These are phyloP conservation scores for Cytospora mali DNA, from an alignment of 2,329 filamentous ascomycete genomes.

Conservation along the genomic window DNA sequence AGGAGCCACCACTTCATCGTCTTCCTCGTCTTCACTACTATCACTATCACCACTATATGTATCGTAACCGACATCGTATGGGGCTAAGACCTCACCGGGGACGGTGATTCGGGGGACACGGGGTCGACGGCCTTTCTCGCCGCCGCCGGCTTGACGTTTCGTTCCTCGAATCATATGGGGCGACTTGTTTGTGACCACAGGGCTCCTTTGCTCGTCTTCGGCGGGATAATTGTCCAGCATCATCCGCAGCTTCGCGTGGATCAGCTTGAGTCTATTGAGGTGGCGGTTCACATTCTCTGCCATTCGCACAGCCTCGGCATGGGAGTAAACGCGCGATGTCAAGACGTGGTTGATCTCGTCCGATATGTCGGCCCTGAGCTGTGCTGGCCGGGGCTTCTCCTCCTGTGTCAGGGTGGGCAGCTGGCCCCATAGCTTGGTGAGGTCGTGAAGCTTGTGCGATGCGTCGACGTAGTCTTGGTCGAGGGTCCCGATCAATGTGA, in stretches of 20 bases:
- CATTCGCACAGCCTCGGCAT: slow-evolving; percentile 66
- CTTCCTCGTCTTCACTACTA: slow-evolving; percentile 55
- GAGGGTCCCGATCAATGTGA: slow-evolving; percentile 67
- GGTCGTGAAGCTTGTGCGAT: slow-evolving; percentile 56
- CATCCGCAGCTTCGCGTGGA: slow-evolving; percentile 59
- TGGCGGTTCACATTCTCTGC: slow-evolving; percentile 65
- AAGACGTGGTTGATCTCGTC: slow-evolving; percentile 57
- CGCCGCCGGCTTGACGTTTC: slow-evolving; percentile 46
- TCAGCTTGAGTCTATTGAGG: slow-evolving; percentile 60
- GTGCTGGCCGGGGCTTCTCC: slow-evolving; percentile 50
- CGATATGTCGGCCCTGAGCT: slow-evolving; percentile 63
- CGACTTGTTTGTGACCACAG: slow-evolving; percentile 53
- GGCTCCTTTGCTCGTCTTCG: slow-evolving; percentile 53
- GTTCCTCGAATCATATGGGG: slow-evolving; percentile 53
- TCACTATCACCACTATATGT: slow-evolving; percentile 57
- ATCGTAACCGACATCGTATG: slow-evolving; percentile 66
- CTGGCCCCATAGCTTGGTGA: slow-evolving; percentile 59
- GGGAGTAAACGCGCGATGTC: slow-evolving; percentile 58
- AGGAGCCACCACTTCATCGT: slow-evolving; percentile 47
- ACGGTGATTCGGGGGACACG: slow-evolving; percentile 63
- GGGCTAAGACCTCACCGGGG: slow-evolving; percentile 66
- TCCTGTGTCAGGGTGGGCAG: slow-evolving; percentile 53
- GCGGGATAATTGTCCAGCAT: slow-evolving; percentile 64
- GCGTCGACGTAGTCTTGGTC: slow-evolving; percentile 61
- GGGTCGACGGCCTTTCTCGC: slow-evolving; percentile 50